Percentiles rank a stretch among this genome's conserved stretches.
phyloP scores from a whole-genome alignment of 2,329 filamentous ascomycete species.

The Fusarium subglutinans region DNA sequence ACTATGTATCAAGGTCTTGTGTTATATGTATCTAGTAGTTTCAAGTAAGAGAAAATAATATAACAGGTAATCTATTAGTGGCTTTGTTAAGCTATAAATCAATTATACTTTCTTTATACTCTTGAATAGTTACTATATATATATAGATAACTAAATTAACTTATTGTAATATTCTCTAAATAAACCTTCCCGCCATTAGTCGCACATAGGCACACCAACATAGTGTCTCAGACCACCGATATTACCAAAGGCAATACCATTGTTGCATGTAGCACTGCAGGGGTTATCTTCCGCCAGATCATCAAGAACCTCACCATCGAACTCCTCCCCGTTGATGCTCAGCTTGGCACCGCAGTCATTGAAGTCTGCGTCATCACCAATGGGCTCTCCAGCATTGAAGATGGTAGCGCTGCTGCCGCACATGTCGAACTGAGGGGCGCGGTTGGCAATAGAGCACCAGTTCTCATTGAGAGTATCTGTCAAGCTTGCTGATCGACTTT shows the following conservation, averaged over 20 bases:
- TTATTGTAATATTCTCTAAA: too few species aligned
- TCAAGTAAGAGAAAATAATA: too few species aligned
- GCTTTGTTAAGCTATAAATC: too few species aligned
- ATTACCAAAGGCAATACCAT: not conserved
- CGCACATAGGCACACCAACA: not conserved
- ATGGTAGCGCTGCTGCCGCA: not conserved
- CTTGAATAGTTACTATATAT: too few species aligned
- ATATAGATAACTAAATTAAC: too few species aligned
- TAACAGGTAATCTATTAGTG: too few species aligned
- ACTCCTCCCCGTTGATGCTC: not conserved
- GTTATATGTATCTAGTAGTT: too few species aligned
- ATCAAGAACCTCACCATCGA: not conserved
- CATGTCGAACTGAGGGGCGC: not conserved
- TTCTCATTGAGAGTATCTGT: not conserved
- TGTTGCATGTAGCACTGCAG: not conserved
- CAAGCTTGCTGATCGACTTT: not conserved
- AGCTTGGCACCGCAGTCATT: not conserved
- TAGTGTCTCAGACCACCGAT: not conserved
- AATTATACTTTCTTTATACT: too few species aligned
- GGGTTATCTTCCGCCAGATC: not conserved
- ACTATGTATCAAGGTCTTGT: too few species aligned
- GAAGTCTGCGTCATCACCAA: not conserved
- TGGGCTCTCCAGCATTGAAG: not conserved
- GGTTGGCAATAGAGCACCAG: not conserved
- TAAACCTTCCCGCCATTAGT: not conserved